Evolutionary conservation across 2,329 filamentous ascomycete genomes (phyloP), one percentile per base, ranked within the genome.

Genomic region (Domatiomyces catenatus): DNA sequence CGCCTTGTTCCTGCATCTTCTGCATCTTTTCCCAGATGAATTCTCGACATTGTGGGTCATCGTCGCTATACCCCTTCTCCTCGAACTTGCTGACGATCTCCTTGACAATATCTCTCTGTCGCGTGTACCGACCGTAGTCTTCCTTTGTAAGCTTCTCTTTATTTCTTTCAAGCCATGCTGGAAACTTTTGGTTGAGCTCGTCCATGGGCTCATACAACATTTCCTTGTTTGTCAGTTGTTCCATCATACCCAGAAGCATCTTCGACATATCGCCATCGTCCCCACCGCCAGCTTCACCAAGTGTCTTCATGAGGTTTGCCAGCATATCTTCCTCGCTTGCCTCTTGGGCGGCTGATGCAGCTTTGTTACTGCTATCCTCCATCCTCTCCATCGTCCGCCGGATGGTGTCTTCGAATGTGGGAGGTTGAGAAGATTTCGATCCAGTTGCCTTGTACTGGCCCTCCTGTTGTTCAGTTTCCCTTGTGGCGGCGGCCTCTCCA

Each of bases 171-270:
- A 98, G 75, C 90, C 92, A 98, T 1, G 70, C 80, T 0, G 89
- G 90, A 63, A 92, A 98, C 67, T 95, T 96, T 49, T 86, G 83
- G 65, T 94, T 72, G 46, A 98, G 72, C 69, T 98, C 92, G 71
- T 94, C 94, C 88, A 98, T 95, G 2, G 92, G 92, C 70, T 98
- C 90, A 65, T 96, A 96, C 48, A 98, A 70, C 56, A 98, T 95
- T 59, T 96, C 92, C 72, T 94, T 96, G 67, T 94, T 94, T 2
- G 92, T 96, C 56, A 98, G 75, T 67, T 98, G 89, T 69, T 96
- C 87, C 90, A 98, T 96, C 87, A 96, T 94, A 49, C 85, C 86
- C 75, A 94, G 80, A 53, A 98, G 77, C 80, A 96, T 87, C 70
- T 94, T 90, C 51, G 86, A 88, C 61, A 96, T 85, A 59, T 94